Conservation (phyloP, 2,329 filamentous ascomycete genomes). For the Xylariaceae sp. region DNA sequence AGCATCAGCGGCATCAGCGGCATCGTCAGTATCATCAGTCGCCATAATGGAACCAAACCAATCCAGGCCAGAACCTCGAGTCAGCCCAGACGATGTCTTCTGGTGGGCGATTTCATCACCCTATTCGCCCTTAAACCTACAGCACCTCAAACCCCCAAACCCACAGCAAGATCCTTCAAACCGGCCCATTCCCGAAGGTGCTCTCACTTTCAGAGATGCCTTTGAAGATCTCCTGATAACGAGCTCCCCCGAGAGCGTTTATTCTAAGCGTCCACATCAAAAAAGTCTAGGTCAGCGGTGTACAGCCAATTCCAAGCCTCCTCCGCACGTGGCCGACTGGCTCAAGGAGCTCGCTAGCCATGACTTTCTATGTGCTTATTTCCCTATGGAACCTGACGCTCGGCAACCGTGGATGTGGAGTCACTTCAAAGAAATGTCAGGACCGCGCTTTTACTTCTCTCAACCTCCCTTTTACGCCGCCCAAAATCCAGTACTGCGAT, state of each 20-base stretch:
- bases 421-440: background rate
- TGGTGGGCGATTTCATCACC: slow-evolving; percentile 37
- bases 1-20: background rate
- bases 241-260: slow-evolving; percentile 40
- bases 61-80: background rate
- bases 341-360: slow-evolving; percentile 36
- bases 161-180: slow-evolving; percentile 42
- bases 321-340: slow-evolving; percentile 42
- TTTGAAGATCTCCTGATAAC: slow-evolving; percentile 55
- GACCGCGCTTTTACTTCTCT: background rate
- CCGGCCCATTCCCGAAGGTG: slow-evolving; percentile 6
- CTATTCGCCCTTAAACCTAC: slow-evolving; percentile 44
- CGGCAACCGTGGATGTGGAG: slow-evolving; percentile 1
- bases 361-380: slow-evolving; percentile 35
- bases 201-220: slow-evolving; percentile 53
- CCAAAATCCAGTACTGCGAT: background rate
- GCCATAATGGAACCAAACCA: too few species aligned
- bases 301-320: slow-evolving; percentile 25
- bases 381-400: slow-evolving; percentile 18
- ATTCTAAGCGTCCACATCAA: slow-evolving; percentile 33
- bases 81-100: slow-evolving; percentile 25
- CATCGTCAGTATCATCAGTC: background rate
- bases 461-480: too few species aligned
- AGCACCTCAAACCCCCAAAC: slow-evolving; percentile 43
- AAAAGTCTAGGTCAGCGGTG: slow-evolving; percentile 11